A percentile compares a stretch with the other conserved stretches of the same genome.
phyloP scores from a whole-genome alignment of 371 early-diverging fungal genomes.

The Mucor circinelloides region DNA sequence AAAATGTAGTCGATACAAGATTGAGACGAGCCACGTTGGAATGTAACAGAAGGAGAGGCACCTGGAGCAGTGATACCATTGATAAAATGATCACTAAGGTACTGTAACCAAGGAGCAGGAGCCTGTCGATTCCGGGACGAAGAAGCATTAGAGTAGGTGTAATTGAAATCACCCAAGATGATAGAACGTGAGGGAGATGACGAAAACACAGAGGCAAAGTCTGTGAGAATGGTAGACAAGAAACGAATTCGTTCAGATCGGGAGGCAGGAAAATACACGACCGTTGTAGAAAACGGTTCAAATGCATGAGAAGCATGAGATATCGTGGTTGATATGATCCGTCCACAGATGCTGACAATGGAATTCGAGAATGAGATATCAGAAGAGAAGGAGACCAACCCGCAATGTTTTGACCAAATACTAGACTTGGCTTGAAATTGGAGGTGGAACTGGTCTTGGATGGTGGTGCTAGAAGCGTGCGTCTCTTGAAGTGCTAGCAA shows the following conservation, averaged over 20 bases:
- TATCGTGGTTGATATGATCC: slow-evolving; percentile 1
- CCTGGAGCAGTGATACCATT: background rate
- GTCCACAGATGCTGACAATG: background rate
- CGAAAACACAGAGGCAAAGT: background rate
- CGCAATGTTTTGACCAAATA: slow-evolving; percentile 12
- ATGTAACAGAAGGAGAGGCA: background rate
- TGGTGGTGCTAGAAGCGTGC: too few species aligned
- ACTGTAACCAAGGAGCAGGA: slow-evolving; percentile 3
- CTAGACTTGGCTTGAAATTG: too few species aligned
- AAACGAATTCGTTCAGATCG: background rate
- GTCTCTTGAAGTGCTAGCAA: too few species aligned
- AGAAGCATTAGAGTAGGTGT: background rate
- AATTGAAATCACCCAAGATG: slow-evolving; percentile 18
- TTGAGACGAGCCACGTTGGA: background rate
- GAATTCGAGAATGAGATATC: background rate
- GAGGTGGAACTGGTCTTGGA: too few species aligned
- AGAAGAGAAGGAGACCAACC: slow-evolving; percentile 6
- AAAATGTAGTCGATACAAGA: slow-evolving; percentile 16
- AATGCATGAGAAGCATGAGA: slow-evolving; percentile 11
- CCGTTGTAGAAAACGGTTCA: slow-evolving; percentile 1
- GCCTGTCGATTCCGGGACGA: background rate
- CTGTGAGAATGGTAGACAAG: background rate
- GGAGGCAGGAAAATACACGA: slow-evolving; percentile 6
- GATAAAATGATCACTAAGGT: background rate
- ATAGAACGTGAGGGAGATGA: background rate